phyloP scores from a whole-genome alignment of 495 filamentous ascomycete species.

The Apiosordaria backusii region DNA sequence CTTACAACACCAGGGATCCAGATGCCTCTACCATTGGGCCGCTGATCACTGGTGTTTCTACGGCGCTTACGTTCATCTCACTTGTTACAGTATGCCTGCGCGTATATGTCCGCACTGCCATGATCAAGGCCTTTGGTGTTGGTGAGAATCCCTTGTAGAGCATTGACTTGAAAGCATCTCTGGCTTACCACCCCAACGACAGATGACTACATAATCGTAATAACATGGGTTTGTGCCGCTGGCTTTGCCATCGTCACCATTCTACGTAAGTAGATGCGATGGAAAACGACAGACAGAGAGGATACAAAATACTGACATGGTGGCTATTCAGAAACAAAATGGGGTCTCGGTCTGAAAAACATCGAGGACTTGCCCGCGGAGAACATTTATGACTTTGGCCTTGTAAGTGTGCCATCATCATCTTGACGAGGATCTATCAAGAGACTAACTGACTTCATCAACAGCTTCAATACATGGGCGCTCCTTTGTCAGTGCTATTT shows the following conservation, averaged over 20 bases:
- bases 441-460: conserved; percentile 10
- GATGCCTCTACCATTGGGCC: conserved; percentile 38
- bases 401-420: conserved; percentile 25
- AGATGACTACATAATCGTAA: conserved; percentile 42
- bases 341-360: conserved; percentile 36
- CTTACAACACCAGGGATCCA: conserved; percentile 35
- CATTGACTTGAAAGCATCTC: background rate
- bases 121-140: conserved; percentile 36
- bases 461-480: conserved; percentile 40
- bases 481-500: conserved; percentile 36
- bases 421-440: background rate
- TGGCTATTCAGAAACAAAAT: conserved; percentile 37
- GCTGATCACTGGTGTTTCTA: conserved; percentile 33
- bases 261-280: conserved; percentile 27
- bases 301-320: background rate
- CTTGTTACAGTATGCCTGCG: conserved; percentile 35
- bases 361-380: conserved; percentile 32
- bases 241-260: conserved; percentile 31
- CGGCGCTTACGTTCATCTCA: conserved; percentile 33
- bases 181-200: background rate
- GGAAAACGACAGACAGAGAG: background rate
- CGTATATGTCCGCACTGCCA: conserved; percentile 32
- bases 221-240: conserved; percentile 34
- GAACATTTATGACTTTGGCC: conserved; percentile 38
- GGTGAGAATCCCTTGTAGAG: conserved; percentile 21